Base-by-base conservation (phyloP, 169 alveolate species). In the Perkinsus marinus region DNA sequence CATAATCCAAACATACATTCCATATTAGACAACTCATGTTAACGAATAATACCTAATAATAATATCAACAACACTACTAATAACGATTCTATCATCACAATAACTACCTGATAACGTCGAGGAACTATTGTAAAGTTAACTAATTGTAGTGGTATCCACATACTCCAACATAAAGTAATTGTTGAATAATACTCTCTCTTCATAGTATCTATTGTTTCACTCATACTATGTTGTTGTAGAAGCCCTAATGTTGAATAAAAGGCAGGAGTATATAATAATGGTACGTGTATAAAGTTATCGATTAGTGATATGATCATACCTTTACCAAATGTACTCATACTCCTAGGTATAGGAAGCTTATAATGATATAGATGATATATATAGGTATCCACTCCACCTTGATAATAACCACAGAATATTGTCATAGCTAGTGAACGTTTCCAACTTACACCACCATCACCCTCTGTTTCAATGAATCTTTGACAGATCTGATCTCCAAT, bases 101-200 rank as follows among this genome's bases (percentile, higher is more conserved):
- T 2, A 19, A 5, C 34, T 16, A 57, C 79, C 79, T 57, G 79
- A 57, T 57, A 57, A 0, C 79, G 26, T 26, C 7, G 22, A 19
- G 79, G 79, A 19, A 57, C 34, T 57, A 57, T 2, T 2, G 79
- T 19, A 26, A 90, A 90, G 46, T 90, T 90, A 30, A 43, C 39
- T 22, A 41, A 22, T 37, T 90, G 91, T 26, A 90, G 41, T 37
- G 91, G 91, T 10, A 90, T 37, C 91, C 91, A 90, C 91, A 90
- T 90, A 30, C 69, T 26, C 69, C 91, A 90, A 39, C 79, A 41
- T 43, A 47, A 43, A 5, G 68, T 16, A 39, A 43, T 26, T 0
- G 69, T 39, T 36, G 36, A 41, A 17, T 19, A 3, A 37, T 39
- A 90, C 69, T 36, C 36, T n/a, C 39, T 39, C 43, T 6, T 22